Conservation (phyloP, 176 grass and related monocot species). For the Musa itinerans region DNA sequence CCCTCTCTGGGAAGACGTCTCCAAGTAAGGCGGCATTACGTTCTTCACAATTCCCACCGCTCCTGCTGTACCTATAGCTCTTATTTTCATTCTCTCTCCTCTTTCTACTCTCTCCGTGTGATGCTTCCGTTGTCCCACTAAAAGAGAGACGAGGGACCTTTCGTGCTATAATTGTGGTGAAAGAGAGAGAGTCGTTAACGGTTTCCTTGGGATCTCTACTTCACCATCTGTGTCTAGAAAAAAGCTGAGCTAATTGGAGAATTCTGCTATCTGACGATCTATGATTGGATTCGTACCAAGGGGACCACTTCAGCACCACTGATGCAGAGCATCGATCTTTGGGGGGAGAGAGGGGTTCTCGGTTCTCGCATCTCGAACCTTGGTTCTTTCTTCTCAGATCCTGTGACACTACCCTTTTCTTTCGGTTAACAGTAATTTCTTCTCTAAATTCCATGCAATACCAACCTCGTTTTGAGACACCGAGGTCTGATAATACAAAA, state of each 20-base stretch:
- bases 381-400: too few relatives aligned
- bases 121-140: too few relatives aligned
- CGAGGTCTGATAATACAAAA: too few relatives aligned
- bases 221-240: not conserved
- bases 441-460: too few relatives aligned
- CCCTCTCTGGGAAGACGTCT: conserved; percentile 94
- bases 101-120: not conserved
- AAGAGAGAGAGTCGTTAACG: conserved; percentile 6
- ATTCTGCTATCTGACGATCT: not conserved
- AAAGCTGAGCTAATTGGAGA: not conserved
- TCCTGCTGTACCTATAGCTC: not conserved
- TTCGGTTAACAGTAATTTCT: too few relatives aligned
- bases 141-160: not conserved
- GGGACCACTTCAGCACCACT: not conserved
- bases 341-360: too few relatives aligned
- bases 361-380: too few relatives aligned
- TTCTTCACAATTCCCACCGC: not conserved
- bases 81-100: not conserved
- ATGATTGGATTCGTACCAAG: conserved; percentile 7
- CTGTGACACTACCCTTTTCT: too few relatives aligned
- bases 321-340: not conserved
- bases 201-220: conserved; percentile 7
- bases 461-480: too few relatives aligned
- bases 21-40: conserved; percentile 45
- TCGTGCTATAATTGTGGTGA: conserved; percentile 15